These are phyloP conservation scores for Boletus huronensis DNA, from an alignment of 768 basidiomycete species.

Conservation along the genomic window DNA sequence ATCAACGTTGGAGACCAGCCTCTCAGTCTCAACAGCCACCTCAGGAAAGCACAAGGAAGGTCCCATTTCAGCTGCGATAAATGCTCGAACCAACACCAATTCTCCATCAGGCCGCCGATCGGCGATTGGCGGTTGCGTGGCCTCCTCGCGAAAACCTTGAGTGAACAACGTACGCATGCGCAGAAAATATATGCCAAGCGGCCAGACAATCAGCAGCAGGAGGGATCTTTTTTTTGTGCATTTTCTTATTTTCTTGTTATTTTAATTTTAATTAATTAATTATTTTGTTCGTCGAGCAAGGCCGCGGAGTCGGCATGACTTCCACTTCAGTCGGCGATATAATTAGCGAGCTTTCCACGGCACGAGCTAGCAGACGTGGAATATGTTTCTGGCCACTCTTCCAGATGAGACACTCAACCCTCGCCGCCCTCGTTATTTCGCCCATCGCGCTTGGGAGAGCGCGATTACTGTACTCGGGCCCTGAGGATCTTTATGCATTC, in stretches of 20 bases:
- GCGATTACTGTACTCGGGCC: slow-evolving; percentile 60
- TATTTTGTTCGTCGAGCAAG: slow-evolving; percentile 1
- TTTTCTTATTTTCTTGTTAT: not conserved
- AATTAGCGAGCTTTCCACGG: slow-evolving; percentile 27
- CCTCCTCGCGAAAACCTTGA: slow-evolving; percentile 19
- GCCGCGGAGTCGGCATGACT: slow-evolving; percentile 29
- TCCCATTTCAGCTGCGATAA: not conserved
- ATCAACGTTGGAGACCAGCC: slow-evolving; percentile 9
- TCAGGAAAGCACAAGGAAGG: not conserved
- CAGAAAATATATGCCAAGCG: slow-evolving; percentile 2
- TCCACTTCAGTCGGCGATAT: slow-evolving; percentile 32
- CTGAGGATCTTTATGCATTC: slow-evolving; percentile 77
- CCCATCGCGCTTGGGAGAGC: slow-evolving; percentile 19
- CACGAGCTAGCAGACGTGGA: slow-evolving; percentile 9
- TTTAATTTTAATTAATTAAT: not conserved
- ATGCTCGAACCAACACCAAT: slow-evolving; percentile 1
- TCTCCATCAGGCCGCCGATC: slow-evolving; percentile 21
- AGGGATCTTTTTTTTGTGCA: not conserved
- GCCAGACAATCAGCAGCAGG: not conserved
- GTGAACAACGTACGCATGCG: slow-evolving; percentile 4
- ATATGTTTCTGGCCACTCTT: not conserved
- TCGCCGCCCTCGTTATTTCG: slow-evolving; percentile 19
- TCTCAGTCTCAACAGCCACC: not conserved
- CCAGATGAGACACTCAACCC: slow-evolving; percentile 17
- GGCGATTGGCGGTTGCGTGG: slow-evolving; percentile 30